phyloP scores from a whole-genome alignment of 495 filamentous ascomycete genomes.

The Aspergillus asperescens region DNA sequence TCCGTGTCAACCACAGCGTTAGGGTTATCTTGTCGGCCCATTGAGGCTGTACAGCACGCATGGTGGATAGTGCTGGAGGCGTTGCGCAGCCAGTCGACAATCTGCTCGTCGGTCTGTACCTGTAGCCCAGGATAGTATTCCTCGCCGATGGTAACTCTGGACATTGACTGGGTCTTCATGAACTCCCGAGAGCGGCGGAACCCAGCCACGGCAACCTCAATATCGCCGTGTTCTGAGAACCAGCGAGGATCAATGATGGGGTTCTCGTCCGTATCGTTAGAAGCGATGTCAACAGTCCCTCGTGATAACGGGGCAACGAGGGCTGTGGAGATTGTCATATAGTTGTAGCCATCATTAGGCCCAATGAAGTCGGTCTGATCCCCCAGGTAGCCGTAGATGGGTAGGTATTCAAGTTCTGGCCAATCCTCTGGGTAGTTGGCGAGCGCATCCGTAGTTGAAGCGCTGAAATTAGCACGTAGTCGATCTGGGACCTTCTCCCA shows the following conservation, averaged over 20 bases:
- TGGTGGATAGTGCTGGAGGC: constrained; percentile 46
- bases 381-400: constrained; percentile 25
- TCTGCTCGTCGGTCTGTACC: constrained; percentile 29
- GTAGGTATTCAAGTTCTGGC: constrained; percentile 52
- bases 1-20: constrained; percentile 51
- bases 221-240: constrained; percentile 40
- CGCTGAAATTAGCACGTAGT: constrained; percentile 15
- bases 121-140: constrained; percentile 42
- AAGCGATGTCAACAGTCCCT: constrained; percentile 48
- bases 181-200: constrained; percentile 37
- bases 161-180: neutral
- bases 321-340: constrained; percentile 33
- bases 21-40: constrained; percentile 45
- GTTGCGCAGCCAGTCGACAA: constrained; percentile 43
- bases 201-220: constrained; percentile 41
- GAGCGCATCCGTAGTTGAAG: neutral
- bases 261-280: constrained; percentile 23
- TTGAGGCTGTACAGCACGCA: constrained; percentile 47
- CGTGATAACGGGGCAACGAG: constrained; percentile 46
- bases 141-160: constrained; percentile 10
- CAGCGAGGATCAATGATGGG: constrained; percentile 49
- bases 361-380: constrained; percentile 13
- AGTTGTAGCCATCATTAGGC: constrained; percentile 35
- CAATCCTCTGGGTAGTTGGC: constrained; percentile 43
- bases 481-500: constrained; percentile 42